phyloP scores from a whole-genome alignment of 116 monocot species.

The Cymodocea nodosa region DNA sequence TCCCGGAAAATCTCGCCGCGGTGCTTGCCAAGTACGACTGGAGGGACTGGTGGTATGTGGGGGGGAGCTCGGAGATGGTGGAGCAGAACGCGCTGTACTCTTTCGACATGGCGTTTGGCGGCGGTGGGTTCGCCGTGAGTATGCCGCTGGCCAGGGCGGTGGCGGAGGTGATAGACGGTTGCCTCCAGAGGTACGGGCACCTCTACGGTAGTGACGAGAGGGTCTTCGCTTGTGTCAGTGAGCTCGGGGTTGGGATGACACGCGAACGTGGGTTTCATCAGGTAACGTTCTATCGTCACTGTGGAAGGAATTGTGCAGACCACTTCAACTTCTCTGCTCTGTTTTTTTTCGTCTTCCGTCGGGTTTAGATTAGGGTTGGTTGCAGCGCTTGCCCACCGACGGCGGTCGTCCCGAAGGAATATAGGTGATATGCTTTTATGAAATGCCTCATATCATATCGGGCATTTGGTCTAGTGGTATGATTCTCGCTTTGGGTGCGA shows the following conservation, averaged over 20 bases:
- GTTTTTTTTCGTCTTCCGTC: no score
- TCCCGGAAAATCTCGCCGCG: constrained; percentile 38
- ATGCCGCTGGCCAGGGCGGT: constrained; percentile 31
- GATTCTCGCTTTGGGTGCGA: constrained; percentile 91
- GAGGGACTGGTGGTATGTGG: constrained; percentile 41
- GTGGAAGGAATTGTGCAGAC: no score
- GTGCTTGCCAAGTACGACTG: constrained; percentile 39
- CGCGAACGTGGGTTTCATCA: constrained; percentile 61
- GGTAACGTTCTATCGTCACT: constrained; percentile 6
- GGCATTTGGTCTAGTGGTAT: constrained; percentile 96
- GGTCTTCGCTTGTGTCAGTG: constrained; percentile 44
- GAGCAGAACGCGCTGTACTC: constrained; percentile 46
- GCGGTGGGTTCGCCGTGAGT: constrained; percentile 66
- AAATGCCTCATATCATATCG: not conserved
- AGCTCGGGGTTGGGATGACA: constrained; percentile 53
- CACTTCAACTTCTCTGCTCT: no score
- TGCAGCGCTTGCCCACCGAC: no score
- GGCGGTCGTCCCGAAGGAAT: no score
- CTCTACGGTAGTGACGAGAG: constrained; percentile 51
- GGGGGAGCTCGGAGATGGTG: constrained; percentile 51
- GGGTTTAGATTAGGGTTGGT: no score
- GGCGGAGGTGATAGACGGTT: constrained; percentile 48
- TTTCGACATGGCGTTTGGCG: constrained; percentile 59
- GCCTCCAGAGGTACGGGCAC: constrained; percentile 45
- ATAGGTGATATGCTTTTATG: no score